Evolutionary conservation across 2,329 filamentous ascomycete species (phyloP).

Genomic region (Colletotrichum aenigma): DNA sequence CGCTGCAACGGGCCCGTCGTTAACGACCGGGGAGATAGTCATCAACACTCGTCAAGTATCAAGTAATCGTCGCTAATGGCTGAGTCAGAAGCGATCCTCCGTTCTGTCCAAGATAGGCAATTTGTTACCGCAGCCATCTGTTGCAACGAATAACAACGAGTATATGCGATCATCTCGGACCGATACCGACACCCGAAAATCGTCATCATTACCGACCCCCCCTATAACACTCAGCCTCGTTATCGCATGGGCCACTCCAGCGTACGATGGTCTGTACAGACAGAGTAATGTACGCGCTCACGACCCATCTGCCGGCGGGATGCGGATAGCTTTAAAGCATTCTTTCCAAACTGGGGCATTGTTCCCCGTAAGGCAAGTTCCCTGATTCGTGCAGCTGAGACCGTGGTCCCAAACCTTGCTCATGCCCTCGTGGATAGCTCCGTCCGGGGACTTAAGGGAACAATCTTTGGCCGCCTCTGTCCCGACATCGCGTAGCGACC

Average conservation of each 20-base stretch:
- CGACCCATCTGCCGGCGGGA: neutral
- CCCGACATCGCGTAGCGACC: neutral
- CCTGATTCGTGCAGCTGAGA: conserved; percentile 6
- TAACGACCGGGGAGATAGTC: neutral
- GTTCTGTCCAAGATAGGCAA: neutral
- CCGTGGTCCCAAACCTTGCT: neutral
- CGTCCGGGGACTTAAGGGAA: neutral
- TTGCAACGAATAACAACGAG: neutral
- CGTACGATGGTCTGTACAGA: neutral
- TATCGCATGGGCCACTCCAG: neutral
- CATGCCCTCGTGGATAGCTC: neutral
- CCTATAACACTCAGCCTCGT: neutral
- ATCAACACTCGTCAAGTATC: neutral
- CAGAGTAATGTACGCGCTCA: neutral
- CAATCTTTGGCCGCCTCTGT: neutral
- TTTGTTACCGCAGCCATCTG: neutral
- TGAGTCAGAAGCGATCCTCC: neutral
- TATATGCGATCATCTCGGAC: neutral
- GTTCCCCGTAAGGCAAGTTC: neutral
- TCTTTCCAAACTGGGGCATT: neutral
- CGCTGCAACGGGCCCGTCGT: neutral
- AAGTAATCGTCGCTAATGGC: neutral
- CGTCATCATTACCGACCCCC: neutral
- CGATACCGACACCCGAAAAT: neutral
- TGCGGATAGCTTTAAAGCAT: neutral